These are phyloP conservation scores for Phytophthora citrophthora DNA, from an alignment of 352 stramenopile genomes.

Conservation along the genomic window DNA sequence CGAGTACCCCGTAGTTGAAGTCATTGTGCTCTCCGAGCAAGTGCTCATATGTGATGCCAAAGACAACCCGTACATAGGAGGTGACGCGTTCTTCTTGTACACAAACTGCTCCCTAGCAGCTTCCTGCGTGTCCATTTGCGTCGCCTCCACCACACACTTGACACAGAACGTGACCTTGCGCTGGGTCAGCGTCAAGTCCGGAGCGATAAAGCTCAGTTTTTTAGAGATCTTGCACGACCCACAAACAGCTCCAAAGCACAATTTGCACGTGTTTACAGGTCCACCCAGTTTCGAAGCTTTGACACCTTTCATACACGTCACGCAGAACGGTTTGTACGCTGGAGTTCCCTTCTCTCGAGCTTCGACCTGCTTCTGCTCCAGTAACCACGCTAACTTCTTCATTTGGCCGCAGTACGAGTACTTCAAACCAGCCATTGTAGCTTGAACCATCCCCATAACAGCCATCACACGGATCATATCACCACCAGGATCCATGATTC, in stretches of 20 bases:
- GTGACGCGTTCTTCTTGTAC: conserved; percentile 17
- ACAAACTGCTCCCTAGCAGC: conserved; percentile 30
- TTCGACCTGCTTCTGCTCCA: conserved; percentile 24
- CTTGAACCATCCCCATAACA: conserved; percentile 28
- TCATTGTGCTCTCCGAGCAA: conserved; percentile 10
- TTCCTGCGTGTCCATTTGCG: conserved; percentile 23
- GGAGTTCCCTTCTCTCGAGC: conserved; percentile 3
- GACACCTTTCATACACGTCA: conserved; percentile 21
- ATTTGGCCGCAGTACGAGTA: conserved; percentile 41
- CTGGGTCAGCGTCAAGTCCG: conserved; percentile 20
- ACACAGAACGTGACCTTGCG: conserved; percentile 39
- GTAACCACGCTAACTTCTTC: conserved; percentile 41
- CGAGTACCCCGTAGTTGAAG: background rate
- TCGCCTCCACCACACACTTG: conserved; percentile 31
- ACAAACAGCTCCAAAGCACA: conserved; percentile 30
- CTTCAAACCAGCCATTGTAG: conserved; percentile 27
- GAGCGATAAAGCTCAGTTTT: conserved; percentile 33
- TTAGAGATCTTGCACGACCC: conserved; percentile 24
- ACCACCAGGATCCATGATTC: conserved; percentile 18
- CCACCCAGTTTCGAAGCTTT: conserved; percentile 13
- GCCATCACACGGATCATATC: conserved; percentile 20
- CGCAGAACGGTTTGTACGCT: conserved; percentile 2
- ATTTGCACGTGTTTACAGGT: conserved; percentile 19
- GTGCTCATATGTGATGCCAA: conserved; percentile 15
- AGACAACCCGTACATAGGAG: conserved; percentile 14